These are phyloP conservation scores for Maudiozyma humilis DNA, from an alignment of 1,139 yeast species.

Conservation along the genomic window DNA sequence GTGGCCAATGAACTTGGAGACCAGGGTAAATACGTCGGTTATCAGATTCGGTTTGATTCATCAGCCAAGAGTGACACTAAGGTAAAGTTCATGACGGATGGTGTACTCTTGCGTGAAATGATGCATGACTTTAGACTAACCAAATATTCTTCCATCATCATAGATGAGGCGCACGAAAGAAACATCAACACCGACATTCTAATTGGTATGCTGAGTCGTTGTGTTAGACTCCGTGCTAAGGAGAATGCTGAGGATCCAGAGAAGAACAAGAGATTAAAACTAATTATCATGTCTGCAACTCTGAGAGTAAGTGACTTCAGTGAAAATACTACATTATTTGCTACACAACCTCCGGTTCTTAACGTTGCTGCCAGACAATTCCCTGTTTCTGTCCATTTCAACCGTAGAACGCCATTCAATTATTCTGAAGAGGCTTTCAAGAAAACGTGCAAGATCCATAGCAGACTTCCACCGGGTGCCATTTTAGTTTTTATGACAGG, in stretches of 20 bases:
- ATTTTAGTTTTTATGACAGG: slow-evolving; percentile 89
- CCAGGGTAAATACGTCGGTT: slow-evolving; percentile 69
- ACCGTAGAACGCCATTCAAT: slow-evolving; percentile 64
- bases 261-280: slow-evolving; percentile 51
- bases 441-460: slow-evolving; percentile 82
- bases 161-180: slow-evolving; percentile 98
- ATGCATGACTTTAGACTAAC: slow-evolving; percentile 73
- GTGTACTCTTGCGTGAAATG: slow-evolving; percentile 88
- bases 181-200: slow-evolving; percentile 91
- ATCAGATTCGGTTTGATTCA: slow-evolving; percentile 87
- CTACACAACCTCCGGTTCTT: slow-evolving; percentile 78
- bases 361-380: slow-evolving; percentile 92
- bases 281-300: slow-evolving; percentile 91
- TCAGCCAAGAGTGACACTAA: slow-evolving; percentile 63
- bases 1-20: slow-evolving; percentile 78
- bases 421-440: slow-evolving; percentile 82
- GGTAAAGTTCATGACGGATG: slow-evolving; percentile 96
- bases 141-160: slow-evolving; percentile 77
- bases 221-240: slow-evolving; percentile 64
- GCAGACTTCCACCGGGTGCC: slow-evolving; percentile 85
- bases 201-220: slow-evolving; percentile 88
- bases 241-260: slow-evolving; percentile 42
- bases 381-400: slow-evolving; percentile 90
- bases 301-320: slow-evolving; percentile 87
- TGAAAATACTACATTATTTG: slow-evolving; percentile 64